Evolutionary conservation across 2,329 filamentous ascomycete species (phyloP).

Genomic region (Plectosphaerella sp.): DNA sequence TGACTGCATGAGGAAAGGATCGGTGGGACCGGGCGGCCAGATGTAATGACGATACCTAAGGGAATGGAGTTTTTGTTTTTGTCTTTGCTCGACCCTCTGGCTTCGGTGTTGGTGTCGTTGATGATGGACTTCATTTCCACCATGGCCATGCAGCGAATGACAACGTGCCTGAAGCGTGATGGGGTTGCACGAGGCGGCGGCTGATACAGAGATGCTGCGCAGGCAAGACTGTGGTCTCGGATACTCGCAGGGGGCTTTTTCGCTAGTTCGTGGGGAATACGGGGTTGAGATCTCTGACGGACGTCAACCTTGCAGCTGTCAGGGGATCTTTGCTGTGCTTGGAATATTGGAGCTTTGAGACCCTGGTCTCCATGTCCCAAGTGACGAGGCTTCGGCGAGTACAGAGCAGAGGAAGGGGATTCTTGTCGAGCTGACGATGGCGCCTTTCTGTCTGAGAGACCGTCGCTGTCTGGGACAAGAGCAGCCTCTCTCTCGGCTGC

Average conservation of each 20-base stretch:
- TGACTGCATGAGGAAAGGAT: conserved; percentile 10
- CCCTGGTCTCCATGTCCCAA: too few relatives aligned
- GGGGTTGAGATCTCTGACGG: too few relatives aligned
- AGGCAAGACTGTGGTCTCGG: too few relatives aligned
- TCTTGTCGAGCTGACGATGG: neutral
- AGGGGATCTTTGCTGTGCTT: too few relatives aligned
- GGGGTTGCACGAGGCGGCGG: neutral
- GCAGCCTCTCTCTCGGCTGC: too few relatives aligned
- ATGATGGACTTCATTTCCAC: neutral
- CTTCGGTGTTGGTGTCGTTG: neutral
- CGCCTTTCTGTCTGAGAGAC: neutral
- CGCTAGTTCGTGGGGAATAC: too few relatives aligned
- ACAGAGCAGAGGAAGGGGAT: neutral
- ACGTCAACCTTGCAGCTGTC: too few relatives aligned
- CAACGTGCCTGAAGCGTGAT: neutral
- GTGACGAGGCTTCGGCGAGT: too few relatives aligned
- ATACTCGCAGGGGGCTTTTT: too few relatives aligned
- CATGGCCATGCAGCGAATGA: neutral
- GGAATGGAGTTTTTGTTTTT: conserved; percentile 1
- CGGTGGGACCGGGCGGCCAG: conserved; percentile 4
- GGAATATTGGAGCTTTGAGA: too few relatives aligned
- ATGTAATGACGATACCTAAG: conserved; percentile 6
- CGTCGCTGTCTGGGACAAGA: too few relatives aligned
- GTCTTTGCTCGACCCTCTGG: neutral
- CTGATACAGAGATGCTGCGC: too few relatives aligned